A percentile compares a stretch with the other conserved stretches of the same genome.
Evolutionary conservation across 2,329 filamentous ascomycete genomes (phyloP).

Genomic region (Aspergillus tubingensis): DNA sequence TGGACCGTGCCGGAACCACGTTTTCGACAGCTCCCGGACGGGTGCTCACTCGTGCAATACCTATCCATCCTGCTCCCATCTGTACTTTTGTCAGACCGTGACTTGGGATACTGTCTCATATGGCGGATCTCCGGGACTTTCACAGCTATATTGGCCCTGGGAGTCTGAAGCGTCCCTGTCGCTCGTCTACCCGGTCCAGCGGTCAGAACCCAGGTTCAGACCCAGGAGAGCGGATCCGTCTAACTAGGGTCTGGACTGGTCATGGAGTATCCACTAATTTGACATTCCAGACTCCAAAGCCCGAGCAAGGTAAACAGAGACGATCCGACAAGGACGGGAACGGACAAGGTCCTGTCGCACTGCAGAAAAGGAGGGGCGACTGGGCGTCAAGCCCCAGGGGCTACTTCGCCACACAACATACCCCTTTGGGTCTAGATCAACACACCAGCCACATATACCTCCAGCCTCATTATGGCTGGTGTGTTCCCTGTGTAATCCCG

Average conservation of each 20-base stretch:
- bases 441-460: slow-evolving; percentile 1
- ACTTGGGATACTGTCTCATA: not conserved
- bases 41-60: not conserved
- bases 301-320: not conserved
- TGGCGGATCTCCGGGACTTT: not conserved
- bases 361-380: not conserved
- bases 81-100: not conserved
- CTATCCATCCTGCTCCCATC: not conserved
- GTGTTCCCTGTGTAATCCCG: not conserved
- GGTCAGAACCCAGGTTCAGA: not conserved
- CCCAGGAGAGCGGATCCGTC: not conserved
- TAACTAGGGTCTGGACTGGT: not conserved
- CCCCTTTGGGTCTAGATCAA: slow-evolving; percentile 1
- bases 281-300: not conserved
- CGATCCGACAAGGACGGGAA: slow-evolving; percentile 3
- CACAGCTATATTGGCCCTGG: not conserved
- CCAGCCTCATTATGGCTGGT: slow-evolving; percentile 7
- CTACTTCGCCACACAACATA: slow-evolving; percentile 8
- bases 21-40: slow-evolving; percentile 6
- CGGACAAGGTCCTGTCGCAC: not conserved
- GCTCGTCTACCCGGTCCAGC: not conserved
- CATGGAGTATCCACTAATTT: not conserved
- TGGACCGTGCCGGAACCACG: slow-evolving; percentile 7
- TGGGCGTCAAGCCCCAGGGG: not conserved
- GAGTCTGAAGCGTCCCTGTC: not conserved